A percentile compares a stretch with the other conserved stretches of the same genome.
These are phyloP conservation scores for Pelagomonas calceolata DNA, from an alignment of 108 stramenopile genomes.

Conservation along the genomic window DNA sequence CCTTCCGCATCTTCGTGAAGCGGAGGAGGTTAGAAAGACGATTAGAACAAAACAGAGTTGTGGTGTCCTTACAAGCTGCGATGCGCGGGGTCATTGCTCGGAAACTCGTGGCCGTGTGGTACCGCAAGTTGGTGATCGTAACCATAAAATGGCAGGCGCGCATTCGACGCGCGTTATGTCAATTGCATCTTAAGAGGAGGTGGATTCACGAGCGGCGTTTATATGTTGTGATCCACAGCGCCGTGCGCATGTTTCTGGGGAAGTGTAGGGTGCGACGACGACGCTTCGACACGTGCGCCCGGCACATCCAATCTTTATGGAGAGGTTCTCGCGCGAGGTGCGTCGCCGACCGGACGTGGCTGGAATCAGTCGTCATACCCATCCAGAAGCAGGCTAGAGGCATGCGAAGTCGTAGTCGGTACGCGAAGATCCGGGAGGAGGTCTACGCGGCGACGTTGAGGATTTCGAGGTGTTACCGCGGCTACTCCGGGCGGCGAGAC, in stretches of 20 bases:
- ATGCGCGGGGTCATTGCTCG: neutral
- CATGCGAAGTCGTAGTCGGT: neutral
- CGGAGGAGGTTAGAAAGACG: neutral
- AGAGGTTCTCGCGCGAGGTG: conserved; percentile 10
- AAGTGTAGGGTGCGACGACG: neutral
- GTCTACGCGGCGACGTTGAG: conserved; percentile 1
- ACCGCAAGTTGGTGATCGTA: neutral
- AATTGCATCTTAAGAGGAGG: neutral
- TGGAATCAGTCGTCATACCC: neutral
- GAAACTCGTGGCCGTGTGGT: conserved; percentile 1
- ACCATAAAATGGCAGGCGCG: conserved; percentile 13
- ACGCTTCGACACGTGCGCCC: neutral
- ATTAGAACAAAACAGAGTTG: neutral
- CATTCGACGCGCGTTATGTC: neutral
- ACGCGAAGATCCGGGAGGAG: conserved; percentile 2
- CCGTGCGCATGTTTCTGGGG: conserved; percentile 18
- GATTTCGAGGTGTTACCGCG: conserved; percentile 7
- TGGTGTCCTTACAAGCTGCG: neutral
- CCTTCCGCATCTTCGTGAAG: neutral
- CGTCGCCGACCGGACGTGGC: conserved; percentile 12
- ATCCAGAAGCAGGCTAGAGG: conserved; percentile 6
- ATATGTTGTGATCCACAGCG: conserved; percentile 26
- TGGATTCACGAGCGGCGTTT: conserved; percentile 15
- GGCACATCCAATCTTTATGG: conserved; percentile 20
- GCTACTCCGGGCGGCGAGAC: neutral